These are phyloP conservation scores for Penicillium sp. DNA, from an alignment of 2,329 filamentous ascomycete species.

Conservation along the genomic window DNA sequence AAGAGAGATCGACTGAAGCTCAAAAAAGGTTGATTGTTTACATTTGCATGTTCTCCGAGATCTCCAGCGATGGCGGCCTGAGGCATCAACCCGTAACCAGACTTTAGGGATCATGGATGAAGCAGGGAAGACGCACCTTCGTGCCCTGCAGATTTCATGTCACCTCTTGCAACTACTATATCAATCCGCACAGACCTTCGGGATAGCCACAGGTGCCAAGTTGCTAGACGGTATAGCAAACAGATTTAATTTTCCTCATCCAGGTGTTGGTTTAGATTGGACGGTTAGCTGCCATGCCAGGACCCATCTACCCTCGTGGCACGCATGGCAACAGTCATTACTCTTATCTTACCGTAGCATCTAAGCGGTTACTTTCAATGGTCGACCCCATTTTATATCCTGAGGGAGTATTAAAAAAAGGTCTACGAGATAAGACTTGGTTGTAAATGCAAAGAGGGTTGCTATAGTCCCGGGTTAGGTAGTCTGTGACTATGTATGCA, in stretches of 20 bases:
- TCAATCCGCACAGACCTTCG: neutral
- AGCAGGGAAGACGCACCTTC: neutral
- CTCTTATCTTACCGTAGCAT: neutral
- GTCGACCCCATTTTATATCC: neutral
- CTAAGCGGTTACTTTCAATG: too few relatives aligned
- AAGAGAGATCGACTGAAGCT: conserved; percentile 6
- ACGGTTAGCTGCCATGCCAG: neutral
- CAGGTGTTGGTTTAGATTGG: neutral
- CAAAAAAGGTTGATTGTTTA: conserved; percentile 20
- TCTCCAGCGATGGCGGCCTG: conserved; percentile 15
- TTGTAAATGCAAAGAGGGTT: neutral
- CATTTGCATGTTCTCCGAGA: conserved; percentile 14
- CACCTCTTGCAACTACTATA: neutral
- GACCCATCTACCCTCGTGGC: conserved; percentile 2
- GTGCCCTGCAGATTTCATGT: neutral
- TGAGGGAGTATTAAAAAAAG: too few relatives aligned
- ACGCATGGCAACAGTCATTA: neutral
- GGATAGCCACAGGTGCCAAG: neutral
- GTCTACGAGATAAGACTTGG: too few relatives aligned
- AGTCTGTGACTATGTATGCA: neutral
- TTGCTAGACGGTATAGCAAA: neutral
- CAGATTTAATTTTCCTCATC: neutral
- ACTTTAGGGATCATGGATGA: neutral
- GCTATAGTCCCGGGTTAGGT: neutral
- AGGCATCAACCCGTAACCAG: conserved; percentile 8